Conservation (phyloP, 23 red algal genomes). For the Gracilaria domingensis region DNA sequence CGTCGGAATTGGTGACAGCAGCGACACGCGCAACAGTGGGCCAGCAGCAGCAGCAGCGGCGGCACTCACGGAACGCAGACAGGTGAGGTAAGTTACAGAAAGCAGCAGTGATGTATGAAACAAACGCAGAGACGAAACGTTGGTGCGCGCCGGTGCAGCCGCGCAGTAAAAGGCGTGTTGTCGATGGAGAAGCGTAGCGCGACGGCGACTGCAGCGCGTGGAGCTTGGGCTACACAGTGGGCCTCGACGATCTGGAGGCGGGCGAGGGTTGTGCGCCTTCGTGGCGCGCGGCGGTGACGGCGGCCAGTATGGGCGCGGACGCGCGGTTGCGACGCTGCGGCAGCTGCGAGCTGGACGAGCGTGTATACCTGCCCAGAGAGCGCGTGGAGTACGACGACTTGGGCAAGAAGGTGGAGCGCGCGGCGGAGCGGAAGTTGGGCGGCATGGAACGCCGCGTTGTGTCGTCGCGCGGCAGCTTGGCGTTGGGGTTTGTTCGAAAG, state of each 20-base stretch:
- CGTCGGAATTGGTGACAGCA: too few species aligned
- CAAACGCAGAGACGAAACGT: background rate
- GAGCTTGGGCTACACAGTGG: background rate
- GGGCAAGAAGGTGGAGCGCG: conserved; percentile 8
- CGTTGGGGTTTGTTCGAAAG: conserved; percentile 28
- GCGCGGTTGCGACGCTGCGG: conserved; percentile 5
- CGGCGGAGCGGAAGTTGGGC: conserved; percentile 13
- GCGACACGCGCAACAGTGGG: too few species aligned
- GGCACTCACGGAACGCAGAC: too few species aligned
- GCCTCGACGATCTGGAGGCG: background rate
- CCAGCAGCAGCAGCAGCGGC: too few species aligned
- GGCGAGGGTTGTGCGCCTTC: background rate
- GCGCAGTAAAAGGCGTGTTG: background rate
- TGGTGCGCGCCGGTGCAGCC: background rate
- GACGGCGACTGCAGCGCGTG: background rate
- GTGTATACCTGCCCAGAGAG: conserved; percentile 45
- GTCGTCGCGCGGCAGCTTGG: conserved; percentile 48
- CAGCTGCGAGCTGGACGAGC: conserved; percentile 50
- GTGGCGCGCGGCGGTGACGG: background rate
- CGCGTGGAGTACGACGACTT: conserved; percentile 31
- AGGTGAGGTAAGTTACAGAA: too few species aligned
- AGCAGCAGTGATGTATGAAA: background rate
- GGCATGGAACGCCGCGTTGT: background rate
- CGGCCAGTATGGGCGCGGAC: background rate
- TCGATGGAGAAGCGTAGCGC: background rate